These are phyloP conservation scores for Scheffersomyces stipitis DNA, from an alignment of 805 yeast species.

Conservation along the genomic window DNA sequence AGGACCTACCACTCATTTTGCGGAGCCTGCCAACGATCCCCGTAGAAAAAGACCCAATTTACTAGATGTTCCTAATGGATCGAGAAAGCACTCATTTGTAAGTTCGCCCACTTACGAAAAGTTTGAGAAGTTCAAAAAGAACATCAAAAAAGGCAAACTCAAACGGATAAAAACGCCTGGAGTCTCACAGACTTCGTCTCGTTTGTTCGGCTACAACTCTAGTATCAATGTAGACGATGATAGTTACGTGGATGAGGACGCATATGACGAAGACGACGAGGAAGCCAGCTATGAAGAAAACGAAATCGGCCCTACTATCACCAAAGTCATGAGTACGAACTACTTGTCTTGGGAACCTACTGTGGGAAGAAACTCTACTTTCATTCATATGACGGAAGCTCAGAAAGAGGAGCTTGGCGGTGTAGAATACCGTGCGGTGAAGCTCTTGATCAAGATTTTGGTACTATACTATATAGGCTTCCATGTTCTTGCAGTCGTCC, in stretches of 20 bases:
- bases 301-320: conserved; percentile 12
- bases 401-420: conserved; percentile 97
- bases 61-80: too few relatives aligned
- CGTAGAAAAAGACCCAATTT: too few relatives aligned
- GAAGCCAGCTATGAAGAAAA: conserved; percentile 13
- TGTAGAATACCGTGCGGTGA: conserved; percentile 90
- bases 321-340: conserved; percentile 47
- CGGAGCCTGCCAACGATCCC: too few relatives aligned
- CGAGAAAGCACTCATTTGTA: conserved; percentile 10
- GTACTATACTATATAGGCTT: conserved; percentile 72
- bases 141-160: conserved; percentile 5
- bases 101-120: conserved; percentile 53
- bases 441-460: conserved; percentile 67
- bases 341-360: conserved; percentile 91
- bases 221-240: conserved; percentile 14
- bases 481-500: conserved; percentile 53
- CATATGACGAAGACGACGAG: conserved; percentile 12
- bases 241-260: conserved; percentile 10
- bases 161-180: conserved; percentile 10
- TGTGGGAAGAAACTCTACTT: conserved; percentile 89
- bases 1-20: neutral
- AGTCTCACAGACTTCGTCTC: too few relatives aligned
- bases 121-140: conserved; percentile 15
- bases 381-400: conserved; percentile 73
- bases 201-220: conserved; percentile 8